Evolutionary conservation across 73 alveolate species (phyloP).

Genomic region (Breviolum minutum): DNA sequence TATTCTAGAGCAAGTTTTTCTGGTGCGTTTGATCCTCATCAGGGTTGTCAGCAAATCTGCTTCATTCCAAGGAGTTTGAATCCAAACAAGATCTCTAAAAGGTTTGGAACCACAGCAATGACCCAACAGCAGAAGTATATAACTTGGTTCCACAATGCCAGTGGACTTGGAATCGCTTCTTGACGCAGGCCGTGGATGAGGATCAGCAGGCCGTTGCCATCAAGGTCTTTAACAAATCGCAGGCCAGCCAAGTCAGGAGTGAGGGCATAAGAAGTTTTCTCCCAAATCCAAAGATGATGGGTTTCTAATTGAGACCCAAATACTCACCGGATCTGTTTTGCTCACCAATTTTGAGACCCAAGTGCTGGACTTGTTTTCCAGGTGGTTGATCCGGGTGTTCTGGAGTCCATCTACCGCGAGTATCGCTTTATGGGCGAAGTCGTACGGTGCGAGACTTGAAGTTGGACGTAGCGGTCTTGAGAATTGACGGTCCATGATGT

Average conservation of each 20-base stretch:
- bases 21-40: neutral
- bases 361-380: neutral
- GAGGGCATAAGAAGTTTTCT: neutral
- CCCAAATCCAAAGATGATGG: no score
- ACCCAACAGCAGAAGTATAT: no score
- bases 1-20: neutral
- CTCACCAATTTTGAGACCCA: no score
- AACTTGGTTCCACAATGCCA: no score
- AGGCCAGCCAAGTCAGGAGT: neutral
- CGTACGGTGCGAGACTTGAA: conserved; percentile 1
- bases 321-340: neutral
- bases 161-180: neutral
- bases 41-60: neutral
- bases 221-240: conserved; percentile 71
- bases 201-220: conserved; percentile 75
- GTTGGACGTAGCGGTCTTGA: neutral
- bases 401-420: conserved; percentile 83
- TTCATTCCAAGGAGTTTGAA: neutral
- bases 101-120: no score
- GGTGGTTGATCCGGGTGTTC: conserved; percentile 26
- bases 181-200: conserved; percentile 30
- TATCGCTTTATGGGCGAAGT: conserved; percentile 82
- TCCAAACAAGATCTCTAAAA: no score
- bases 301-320: no score
- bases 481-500: no score